phyloP scores from a whole-genome alignment of 768 basidiomycete species.

The Collybiopsis confluens region DNA sequence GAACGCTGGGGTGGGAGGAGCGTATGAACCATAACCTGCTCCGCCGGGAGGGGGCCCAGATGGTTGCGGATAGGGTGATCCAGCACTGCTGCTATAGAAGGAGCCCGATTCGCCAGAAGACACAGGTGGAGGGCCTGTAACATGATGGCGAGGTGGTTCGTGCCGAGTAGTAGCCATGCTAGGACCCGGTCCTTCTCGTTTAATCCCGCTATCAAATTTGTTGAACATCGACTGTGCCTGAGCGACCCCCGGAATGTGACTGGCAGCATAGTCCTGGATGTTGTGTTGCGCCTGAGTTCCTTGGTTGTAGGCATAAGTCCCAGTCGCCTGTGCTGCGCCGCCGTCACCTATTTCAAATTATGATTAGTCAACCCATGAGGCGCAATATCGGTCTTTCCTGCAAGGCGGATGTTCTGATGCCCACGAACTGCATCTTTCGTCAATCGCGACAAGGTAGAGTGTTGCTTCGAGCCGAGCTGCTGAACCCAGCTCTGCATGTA shows the following conservation, averaged over 20 bases:
- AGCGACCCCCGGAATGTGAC: conserved; percentile 41
- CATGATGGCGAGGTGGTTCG: conserved; percentile 9
- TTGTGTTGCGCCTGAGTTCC: conserved; percentile 47
- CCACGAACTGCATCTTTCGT: conserved; percentile 63
- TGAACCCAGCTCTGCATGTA: conserved; percentile 62
- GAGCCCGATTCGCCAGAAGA: conserved; percentile 26
- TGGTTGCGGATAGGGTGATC: conserved; percentile 20
- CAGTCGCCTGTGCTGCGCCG: conserved; percentile 40
- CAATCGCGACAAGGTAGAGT: conserved; percentile 51
- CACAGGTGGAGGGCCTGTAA: conserved; percentile 8
- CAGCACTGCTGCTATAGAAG: conserved; percentile 22
- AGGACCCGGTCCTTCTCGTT: conserved; percentile 21
- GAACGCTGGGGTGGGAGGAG: conserved; percentile 20
- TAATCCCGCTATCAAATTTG: conserved; percentile 21
- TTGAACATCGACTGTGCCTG: conserved; percentile 38
- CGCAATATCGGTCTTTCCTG: too few species aligned
- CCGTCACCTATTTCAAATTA: too few species aligned
- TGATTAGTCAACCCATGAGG: too few species aligned
- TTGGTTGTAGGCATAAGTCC: conserved; percentile 42
- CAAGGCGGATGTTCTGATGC: conserved; percentile 64
- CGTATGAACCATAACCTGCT: conserved; percentile 26
- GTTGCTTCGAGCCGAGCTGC: conserved; percentile 42
- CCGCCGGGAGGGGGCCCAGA: conserved; percentile 19
- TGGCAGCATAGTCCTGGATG: conserved; percentile 36
- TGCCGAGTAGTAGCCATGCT: background rate